phyloP scores from a whole-genome alignment of 768 basidiomycete genomes.

The Hericium erinaceus region DNA sequence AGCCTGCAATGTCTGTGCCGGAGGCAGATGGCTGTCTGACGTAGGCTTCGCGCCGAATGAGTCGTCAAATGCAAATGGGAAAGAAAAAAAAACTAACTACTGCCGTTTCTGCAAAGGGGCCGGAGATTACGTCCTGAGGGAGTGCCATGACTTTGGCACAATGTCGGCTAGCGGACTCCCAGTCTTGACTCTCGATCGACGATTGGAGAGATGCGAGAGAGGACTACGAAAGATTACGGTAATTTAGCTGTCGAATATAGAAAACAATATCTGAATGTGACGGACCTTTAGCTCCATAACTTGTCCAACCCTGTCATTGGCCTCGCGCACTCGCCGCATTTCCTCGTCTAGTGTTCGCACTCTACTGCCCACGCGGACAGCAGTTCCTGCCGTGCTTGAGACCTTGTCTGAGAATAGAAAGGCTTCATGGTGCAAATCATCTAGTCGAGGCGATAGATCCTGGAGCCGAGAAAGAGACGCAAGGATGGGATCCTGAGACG shows the following conservation, averaged over 20 bases:
- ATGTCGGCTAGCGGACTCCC: constrained; percentile 90
- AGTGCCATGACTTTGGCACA: constrained; percentile 88
- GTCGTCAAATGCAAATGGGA: background rate
- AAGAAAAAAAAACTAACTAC: constrained; percentile 43
- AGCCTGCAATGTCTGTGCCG: constrained; percentile 69
- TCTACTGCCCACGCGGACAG: constrained; percentile 84
- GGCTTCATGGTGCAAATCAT: constrained; percentile 54
- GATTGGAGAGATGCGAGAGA: constrained; percentile 49
- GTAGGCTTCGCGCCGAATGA: constrained; percentile 59
- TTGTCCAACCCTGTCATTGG: constrained; percentile 84
- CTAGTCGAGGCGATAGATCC: constrained; percentile 49
- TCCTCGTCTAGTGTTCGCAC: constrained; percentile 88
- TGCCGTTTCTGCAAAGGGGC: constrained; percentile 76
- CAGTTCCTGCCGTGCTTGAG: constrained; percentile 65
- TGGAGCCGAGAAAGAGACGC: constrained; percentile 53
- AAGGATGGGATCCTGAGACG: constrained; percentile 56
- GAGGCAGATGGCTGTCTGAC: constrained; percentile 77
- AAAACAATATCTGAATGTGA: background rate
- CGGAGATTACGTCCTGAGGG: constrained; percentile 66
- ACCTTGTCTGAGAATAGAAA: constrained; percentile 47
- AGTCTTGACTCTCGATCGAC: constrained; percentile 75
- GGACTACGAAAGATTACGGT: constrained; percentile 39
- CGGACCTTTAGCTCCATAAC: constrained; percentile 91
- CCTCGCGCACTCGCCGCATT: constrained; percentile 82
- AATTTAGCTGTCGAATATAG: background rate